Evolutionary conservation across 2,329 filamentous ascomycete genomes (phyloP), one percentile per base, ranked within the genome.

Genomic region (Pseudogymnoascus sp.): DNA sequence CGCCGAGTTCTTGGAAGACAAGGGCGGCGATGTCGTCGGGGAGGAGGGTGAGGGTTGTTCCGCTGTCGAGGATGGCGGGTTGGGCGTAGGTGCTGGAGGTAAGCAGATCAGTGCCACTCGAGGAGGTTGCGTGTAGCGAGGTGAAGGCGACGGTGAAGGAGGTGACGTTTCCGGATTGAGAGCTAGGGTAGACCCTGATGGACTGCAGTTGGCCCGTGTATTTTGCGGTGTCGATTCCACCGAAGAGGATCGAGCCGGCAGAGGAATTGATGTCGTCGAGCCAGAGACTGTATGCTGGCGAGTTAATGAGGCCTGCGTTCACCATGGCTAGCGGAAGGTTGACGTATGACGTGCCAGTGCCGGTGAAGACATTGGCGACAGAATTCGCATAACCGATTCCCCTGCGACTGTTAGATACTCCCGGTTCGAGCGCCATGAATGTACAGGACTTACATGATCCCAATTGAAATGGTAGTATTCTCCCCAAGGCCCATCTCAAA

Each of bases 21-120:
- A 73, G 68, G 29, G 74, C 66, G 64, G 84, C 80, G 64, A 89
- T 73, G 34, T 77, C 70, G 65, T 83, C 76, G 2, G 88, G 88
- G 1, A 91, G 79, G 66, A 87, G 84, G 73, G 83, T 87, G 63
- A 89, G 76, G 45, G 84, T 88, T 66, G 84, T 87, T 64, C 88
- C 88, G 12, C 84, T 86, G 74, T 89, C 86, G 26, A 89, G 79
- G 60, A 86, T 79, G 31, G 83, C 79, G 29, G 78, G 73, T 7
- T 78, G 72, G 0, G 85, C 74, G 40, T 75, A 75, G 64, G 69
- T 67, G 8, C 63, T 21, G 3, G 70, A 61, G 4, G 71, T 73
- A 29, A 74, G 63, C 11, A 45, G 23, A 26, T 59, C 51, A 23
- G 18, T 68, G 34, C 65, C 65, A 6, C 70, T 70, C 31, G 68